phyloP scores from a whole-genome alignment of 23 red algal species.

The Gracilaria vermiculophylla region DNA sequence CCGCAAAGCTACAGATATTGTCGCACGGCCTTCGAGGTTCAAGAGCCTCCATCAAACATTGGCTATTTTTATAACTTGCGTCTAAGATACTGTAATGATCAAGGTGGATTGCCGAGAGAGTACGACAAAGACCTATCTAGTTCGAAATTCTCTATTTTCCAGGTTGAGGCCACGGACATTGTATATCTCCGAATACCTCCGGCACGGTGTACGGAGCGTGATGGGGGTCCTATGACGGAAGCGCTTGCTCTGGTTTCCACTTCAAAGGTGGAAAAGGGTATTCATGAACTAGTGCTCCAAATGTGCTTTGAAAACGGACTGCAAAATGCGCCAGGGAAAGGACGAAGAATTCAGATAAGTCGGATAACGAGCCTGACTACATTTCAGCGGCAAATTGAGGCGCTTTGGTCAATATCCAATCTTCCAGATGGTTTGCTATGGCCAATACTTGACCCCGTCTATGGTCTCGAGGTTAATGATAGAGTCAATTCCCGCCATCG shows the following conservation, averaged over 20 bases:
- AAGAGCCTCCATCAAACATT: constrained; percentile 23
- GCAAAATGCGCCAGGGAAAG: constrained; percentile 41
- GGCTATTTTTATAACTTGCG: constrained; percentile 35
- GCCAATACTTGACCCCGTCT: constrained; percentile 22
- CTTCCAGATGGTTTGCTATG: constrained; percentile 41
- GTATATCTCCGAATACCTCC: constrained; percentile 42
- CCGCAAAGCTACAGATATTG: constrained; percentile 14
- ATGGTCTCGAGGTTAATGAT: neutral
- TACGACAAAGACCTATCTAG: neutral
- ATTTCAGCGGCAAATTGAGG: constrained; percentile 55
- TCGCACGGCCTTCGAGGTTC: constrained; percentile 30
- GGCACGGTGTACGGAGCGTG: neutral
- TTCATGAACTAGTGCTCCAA: neutral
- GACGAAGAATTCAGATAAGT: constrained; percentile 62
- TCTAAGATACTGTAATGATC: neutral
- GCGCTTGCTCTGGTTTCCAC: constrained; percentile 19
- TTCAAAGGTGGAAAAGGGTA: constrained; percentile 13
- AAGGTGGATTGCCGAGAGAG: neutral
- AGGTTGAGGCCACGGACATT: constrained; percentile 14
- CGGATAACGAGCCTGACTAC: constrained; percentile 18
- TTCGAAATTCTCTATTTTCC: constrained; percentile 17
- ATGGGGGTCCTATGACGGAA: neutral
- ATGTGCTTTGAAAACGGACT: constrained; percentile 6
- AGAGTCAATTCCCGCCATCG: neutral
- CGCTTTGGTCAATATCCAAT: constrained; percentile 27